Base-by-base conservation (phyloP, 2,329 filamentous ascomycete genomes). In the Beauveria medogensis region DNA sequence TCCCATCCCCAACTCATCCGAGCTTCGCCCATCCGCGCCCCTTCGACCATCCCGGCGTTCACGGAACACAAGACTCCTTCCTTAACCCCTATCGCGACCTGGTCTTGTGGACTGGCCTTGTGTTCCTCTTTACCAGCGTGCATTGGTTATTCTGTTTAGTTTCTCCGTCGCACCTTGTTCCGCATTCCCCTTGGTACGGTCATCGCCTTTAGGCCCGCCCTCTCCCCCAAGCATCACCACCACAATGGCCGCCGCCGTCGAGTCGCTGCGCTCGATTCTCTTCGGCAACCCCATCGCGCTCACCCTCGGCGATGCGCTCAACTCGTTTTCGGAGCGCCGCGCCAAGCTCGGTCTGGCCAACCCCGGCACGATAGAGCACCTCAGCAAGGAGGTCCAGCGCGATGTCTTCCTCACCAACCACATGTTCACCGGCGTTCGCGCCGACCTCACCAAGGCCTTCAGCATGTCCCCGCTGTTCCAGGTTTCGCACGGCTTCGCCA, bases 401-500 rank as follows among this genome's bases (percentile, higher is more conserved):
- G 92, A 97, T 83, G 92, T 97, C 69, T 88, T 97, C 74, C 86
- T 97, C 71, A 94, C 89, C 78, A 96, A 97, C 81, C 90, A 91
- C 76, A 95, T 94, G 86, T 97, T 99, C 81, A 90, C 91, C 50
- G 94, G 94, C 70, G 84, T 99, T 75, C 90, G 93, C 73, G 95
- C 93, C 74, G 94, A 99, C 77, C 81, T 97, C 73, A 97, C 92
- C 73, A 97, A 97, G 82, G 87, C 91, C 72, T 96, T 97, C 79
- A 94, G 92, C 82, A 85, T 96, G 74, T 85, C 87, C 62, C 94
- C 94, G 62, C 80, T 97, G 67, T 99, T 99, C 82, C 93, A 97
- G 78, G 90, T 97, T 69, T 97, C 93, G 66, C 94, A 99, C 79
- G 91, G 94, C 69, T 94, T 99, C 75, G 89, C 93, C 60, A 91